Conservation (phyloP, 2,329 filamentous ascomycete genomes). For the Blastomyces parvus region DNA sequence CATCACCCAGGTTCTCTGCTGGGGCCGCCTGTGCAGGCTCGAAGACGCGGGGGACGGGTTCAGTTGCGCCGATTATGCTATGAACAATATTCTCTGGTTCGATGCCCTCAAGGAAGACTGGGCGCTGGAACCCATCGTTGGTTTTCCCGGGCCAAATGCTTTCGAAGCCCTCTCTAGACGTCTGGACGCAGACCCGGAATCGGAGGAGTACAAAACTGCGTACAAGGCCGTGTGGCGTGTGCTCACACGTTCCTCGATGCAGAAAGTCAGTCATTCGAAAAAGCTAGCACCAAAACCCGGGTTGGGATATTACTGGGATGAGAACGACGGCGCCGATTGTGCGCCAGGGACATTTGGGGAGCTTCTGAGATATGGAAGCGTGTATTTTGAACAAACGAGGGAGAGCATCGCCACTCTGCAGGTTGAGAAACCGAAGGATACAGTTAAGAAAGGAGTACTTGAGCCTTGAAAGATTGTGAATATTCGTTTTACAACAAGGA, state of each 20-base stretch:
- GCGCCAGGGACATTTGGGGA: background rate
- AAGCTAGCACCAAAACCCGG: background rate
- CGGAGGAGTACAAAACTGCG: background rate
- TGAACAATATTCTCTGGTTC: background rate
- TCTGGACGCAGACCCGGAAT: background rate
- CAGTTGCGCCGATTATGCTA: background rate
- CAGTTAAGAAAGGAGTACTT: background rate
- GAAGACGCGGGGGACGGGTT: background rate
- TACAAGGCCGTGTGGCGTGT: background rate
- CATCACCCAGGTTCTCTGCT: background rate
- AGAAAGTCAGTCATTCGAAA: background rate
- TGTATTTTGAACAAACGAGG: background rate
- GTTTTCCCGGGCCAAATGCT: background rate
- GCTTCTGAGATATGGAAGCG: background rate
- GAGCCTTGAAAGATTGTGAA: background rate
- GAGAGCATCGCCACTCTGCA: background rate
- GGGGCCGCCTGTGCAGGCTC: background rate
- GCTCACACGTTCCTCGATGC: background rate
- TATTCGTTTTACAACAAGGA: background rate
- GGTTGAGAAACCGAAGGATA: background rate
- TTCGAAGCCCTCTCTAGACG: background rate
- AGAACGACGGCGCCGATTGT: background rate
- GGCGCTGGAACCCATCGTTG: background rate
- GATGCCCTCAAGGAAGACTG: background rate
- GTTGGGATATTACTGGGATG: background rate